A percentile compares a stretch with the other conserved stretches of the same genome.
phyloP scores from a whole-genome alignment of 2,329 filamentous ascomycete genomes.

The Aspergillus caelatus region DNA sequence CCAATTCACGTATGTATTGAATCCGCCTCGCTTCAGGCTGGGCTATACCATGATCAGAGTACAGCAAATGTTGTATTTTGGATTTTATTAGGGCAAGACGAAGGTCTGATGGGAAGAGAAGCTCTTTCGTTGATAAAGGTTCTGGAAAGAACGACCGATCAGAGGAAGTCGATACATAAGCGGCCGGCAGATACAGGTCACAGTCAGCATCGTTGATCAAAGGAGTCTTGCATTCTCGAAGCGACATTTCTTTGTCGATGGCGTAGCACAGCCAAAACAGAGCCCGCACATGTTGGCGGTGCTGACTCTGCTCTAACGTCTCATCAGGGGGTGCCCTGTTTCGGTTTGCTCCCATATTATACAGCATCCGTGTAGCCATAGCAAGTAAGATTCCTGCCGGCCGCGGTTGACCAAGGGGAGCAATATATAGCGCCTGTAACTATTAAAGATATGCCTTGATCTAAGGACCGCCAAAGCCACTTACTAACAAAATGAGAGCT shows the following conservation, averaged over 20 bases:
- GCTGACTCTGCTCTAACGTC: background rate
- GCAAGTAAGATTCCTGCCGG: constrained; percentile 22
- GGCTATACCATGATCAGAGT: constrained; percentile 18
- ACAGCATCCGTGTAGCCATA: constrained; percentile 26
- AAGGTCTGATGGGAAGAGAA: constrained; percentile 30
- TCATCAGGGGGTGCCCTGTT: background rate
- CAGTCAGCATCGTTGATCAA: constrained; percentile 27
- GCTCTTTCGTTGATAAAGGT: constrained; percentile 22
- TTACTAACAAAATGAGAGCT: constrained; percentile 24
- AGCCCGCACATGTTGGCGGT: constrained; percentile 22
- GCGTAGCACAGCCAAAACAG: constrained; percentile 30
- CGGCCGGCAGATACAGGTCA: constrained; percentile 25
- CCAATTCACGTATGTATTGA: constrained; percentile 28
- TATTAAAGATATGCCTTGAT: background rate
- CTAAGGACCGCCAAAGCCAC: background rate
- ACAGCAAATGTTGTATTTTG: constrained; percentile 24
- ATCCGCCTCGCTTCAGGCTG: constrained; percentile 23
- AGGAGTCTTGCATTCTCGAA: constrained; percentile 23
- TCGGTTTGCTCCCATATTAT: constrained; percentile 23
- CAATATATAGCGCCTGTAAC: constrained; percentile 21
- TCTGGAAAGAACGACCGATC: constrained; percentile 25
- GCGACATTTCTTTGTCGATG: constrained; percentile 27
- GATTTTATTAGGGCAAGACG: constrained; percentile 28
- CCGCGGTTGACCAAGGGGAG: constrained; percentile 26
- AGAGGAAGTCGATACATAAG: constrained; percentile 22